phyloP scores from a whole-genome alignment of 2,329 filamentous ascomycete species.

The Talaromyces marneffei region DNA sequence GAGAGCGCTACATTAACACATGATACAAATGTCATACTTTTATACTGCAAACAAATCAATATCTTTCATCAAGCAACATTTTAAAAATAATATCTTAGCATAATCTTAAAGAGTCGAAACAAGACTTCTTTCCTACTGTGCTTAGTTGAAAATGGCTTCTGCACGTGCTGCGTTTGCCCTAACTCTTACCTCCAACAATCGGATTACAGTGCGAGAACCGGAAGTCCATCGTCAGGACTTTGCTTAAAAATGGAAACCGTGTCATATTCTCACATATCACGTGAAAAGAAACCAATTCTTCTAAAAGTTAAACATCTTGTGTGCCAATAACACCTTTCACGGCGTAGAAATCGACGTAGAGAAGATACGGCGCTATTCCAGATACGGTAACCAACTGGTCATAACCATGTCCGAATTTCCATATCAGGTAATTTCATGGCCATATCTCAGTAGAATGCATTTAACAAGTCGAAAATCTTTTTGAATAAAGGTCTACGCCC shows the following conservation, averaged over 20 bases:
- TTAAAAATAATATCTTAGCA: neutral
- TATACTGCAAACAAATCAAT: neutral
- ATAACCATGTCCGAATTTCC: neutral
- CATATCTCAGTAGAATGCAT: neutral
- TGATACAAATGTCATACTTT: neutral
- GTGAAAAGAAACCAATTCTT: neutral
- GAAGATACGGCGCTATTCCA: neutral
- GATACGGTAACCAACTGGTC: constrained; percentile 1
- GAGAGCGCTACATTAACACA: neutral
- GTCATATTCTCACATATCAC: too few relatives aligned
- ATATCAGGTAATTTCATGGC: neutral
- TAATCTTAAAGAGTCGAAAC: neutral
- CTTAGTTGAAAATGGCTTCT: neutral
- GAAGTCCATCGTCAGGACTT: too few relatives aligned
- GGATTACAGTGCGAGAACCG: too few relatives aligned
- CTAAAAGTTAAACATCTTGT: neutral
- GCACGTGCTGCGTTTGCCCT: constrained; percentile 19
- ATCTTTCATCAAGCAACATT: too few relatives aligned
- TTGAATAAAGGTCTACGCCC: neutral
- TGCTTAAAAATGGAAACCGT: too few relatives aligned
- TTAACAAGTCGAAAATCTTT: neutral
- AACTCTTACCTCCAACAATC: constrained; percentile 56
- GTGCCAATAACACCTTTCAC: neutral
- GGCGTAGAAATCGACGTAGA: neutral
- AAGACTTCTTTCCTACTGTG: too few relatives aligned